Base-by-base conservation (phyloP, 2,329 filamentous ascomycete genomes). In the Diaporthe aspalathi region DNA sequence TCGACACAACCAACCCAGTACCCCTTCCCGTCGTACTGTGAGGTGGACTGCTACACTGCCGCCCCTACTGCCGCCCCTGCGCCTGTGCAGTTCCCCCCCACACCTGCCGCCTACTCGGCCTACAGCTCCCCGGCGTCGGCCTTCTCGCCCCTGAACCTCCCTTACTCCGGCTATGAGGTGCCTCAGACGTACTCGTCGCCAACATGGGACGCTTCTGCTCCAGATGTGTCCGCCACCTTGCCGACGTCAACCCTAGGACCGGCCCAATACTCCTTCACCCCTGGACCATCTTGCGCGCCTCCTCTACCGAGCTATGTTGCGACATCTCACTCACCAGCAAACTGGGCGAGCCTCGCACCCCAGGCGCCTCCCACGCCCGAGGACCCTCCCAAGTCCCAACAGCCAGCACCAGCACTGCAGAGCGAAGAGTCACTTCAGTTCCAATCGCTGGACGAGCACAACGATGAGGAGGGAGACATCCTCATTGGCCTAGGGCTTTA, bases 401-500 rank as follows among this genome's bases (percentile, higher is more conserved):
- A 87, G 56, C 78, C 83, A 2, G 83, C 86, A 65, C 81, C 85
- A 17, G 78, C 79, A 24, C 78, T 85, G 12, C 79, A 85, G 40
- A 79, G 85, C 14, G 86, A 90, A 60, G 87, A 88, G 70, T 78
- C 81, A 7, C 84, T 86, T 63, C 80, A 83, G 14, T 88, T 85
- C 73, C 82, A 86, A 69, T 75, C 85, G 7, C 80, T 89, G 29
- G 85, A 87, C 40, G 85, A 89, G 49, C 78, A 82, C 14, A 84
- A 88, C 60, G 89, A 73, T 35, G 70, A 85, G 32, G 84, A 87
- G 17, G 91, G 90, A 47, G 92, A 94, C 76, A 91, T 94, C 72
- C 85, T 95, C 1, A 87, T 94, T n/a, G 93, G 93, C 24, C 91
- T 96, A 88, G 93, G 93, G 0, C 87, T 96, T 0, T 96, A 96